A percentile compares a stretch with the other conserved stretches of the same genome.
These are phyloP conservation scores for Halteria grandinella DNA, from an alignment of 73 alveolate genomes.

Conservation along the genomic window DNA sequence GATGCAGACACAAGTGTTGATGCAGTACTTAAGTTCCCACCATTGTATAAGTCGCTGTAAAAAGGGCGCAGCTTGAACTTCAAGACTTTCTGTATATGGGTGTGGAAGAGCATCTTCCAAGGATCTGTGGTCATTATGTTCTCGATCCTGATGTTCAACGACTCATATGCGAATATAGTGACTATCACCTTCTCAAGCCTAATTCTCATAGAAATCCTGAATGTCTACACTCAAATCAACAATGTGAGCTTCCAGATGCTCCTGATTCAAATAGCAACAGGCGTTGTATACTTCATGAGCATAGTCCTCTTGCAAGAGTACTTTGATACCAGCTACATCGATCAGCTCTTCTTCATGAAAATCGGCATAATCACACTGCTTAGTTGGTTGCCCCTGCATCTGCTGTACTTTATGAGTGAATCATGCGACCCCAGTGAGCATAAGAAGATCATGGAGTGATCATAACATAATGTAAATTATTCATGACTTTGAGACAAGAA, in stretches of 20 bases:
- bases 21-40: slow-evolving; percentile 87
- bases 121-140: slow-evolving; percentile 88
- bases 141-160: slow-evolving; percentile 83
- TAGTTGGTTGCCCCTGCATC: slow-evolving; percentile 85
- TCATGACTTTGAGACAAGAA: not conserved
- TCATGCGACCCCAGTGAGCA: slow-evolving; percentile 85
- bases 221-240: slow-evolving; percentile 74
- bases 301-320: slow-evolving; percentile 64
- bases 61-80: slow-evolving; percentile 88
- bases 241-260: slow-evolving; percentile 45
- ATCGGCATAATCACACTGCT: slow-evolving; percentile 70
- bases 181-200: slow-evolving; percentile 83
- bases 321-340: slow-evolving; percentile 60
- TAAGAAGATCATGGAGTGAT: slow-evolving; percentile 74
- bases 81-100: slow-evolving; percentile 90
- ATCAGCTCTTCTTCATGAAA: slow-evolving; percentile 63
- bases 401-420: slow-evolving; percentile 58
- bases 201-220: slow-evolving; percentile 78
- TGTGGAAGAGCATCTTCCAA: slow-evolving; percentile 90
- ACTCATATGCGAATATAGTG: slow-evolving; percentile 75
- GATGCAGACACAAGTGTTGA: slow-evolving; percentile 88
- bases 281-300: slow-evolving; percentile 60
- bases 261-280: slow-evolving; percentile 33
- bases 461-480: too few relatives aligned
- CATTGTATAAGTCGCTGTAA: slow-evolving; percentile 83